Conservation (phyloP, 2,329 filamentous ascomycete species). For the Clarireedia hainanense region DNA sequence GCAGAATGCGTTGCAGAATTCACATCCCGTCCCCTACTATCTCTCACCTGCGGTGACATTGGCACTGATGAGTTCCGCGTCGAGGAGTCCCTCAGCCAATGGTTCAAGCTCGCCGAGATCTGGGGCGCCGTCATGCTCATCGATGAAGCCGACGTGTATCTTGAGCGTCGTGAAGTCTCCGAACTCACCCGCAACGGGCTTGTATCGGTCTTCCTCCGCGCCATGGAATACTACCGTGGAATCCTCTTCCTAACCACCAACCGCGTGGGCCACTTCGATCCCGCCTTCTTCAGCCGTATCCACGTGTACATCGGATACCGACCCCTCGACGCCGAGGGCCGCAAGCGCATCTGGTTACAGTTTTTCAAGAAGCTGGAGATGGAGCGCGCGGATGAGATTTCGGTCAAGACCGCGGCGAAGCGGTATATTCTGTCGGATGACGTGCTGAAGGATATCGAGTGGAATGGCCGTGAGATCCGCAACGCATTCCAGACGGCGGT, state of each 20-base stretch:
- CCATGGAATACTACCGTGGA: slow-evolving; percentile 35
- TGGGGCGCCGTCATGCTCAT: slow-evolving; percentile 46
- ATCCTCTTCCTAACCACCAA: slow-evolving; percentile 38
- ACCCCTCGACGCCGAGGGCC: slow-evolving; percentile 18
- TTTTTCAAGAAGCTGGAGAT: slow-evolving; percentile 17
- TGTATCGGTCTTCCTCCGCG: slow-evolving; percentile 33
- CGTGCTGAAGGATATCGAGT: slow-evolving; percentile 16
- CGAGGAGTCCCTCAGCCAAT: slow-evolving; percentile 39
- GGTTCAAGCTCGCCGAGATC: slow-evolving; percentile 40
- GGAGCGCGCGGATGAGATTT: slow-evolving; percentile 14
- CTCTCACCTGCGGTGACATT: slow-evolving; percentile 39
- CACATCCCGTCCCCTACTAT: slow-evolving; percentile 18
- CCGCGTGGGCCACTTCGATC: slow-evolving; percentile 33
- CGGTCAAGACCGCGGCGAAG: slow-evolving; percentile 12
- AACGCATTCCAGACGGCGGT: slow-evolving; percentile 25
- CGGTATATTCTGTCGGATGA: slow-evolving; percentile 16
- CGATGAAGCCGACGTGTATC: slow-evolving; percentile 46
- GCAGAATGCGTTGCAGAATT: slow-evolving; percentile 24
- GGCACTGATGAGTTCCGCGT: slow-evolving; percentile 38
- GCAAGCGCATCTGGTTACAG: slow-evolving; percentile 27
- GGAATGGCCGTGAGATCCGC: slow-evolving; percentile 25
- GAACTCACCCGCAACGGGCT: slow-evolving; percentile 31
- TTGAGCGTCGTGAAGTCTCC: slow-evolving; percentile 27
- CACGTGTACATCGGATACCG: slow-evolving; percentile 30
- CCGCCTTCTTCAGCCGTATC: slow-evolving; percentile 33